Conservation (phyloP, 305 asterid genomes). For the Petunia hybrid region DNA sequence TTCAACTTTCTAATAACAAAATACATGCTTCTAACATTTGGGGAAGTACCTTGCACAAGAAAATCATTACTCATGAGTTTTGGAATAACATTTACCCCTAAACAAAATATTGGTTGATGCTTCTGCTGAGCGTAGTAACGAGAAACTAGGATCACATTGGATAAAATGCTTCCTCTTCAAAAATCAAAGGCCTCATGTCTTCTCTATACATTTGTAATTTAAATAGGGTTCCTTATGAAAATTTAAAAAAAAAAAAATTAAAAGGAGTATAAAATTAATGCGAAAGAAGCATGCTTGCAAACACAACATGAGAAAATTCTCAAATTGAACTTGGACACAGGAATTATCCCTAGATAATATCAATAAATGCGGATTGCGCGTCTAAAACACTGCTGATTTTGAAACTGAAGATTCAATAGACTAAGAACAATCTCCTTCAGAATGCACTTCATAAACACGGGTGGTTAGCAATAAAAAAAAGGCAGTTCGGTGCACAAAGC, state of each 20-base stretch:
- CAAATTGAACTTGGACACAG: neutral
- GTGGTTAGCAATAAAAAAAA: no score
- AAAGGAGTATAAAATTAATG: neutral
- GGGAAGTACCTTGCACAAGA: neutral
- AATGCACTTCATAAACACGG: no score
- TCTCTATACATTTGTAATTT: neutral
- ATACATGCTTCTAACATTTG: neutral
- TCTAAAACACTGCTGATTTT: neutral
- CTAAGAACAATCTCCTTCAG: no score
- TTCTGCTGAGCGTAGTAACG: neutral
- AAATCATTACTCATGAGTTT: neutral
- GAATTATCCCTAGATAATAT: neutral
- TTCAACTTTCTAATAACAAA: neutral
- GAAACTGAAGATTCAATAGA: neutral
- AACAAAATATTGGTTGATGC: neutral
- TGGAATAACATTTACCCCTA: neutral
- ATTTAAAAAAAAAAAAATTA: no score
- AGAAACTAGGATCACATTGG: neutral
- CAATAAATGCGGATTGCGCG: constrained; percentile 4
- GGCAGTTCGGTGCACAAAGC: no score
- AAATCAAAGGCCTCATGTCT: neutral
- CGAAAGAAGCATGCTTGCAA: neutral
- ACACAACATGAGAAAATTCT: constrained; percentile 12
- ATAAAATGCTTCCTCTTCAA: neutral
- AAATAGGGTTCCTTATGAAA: no score